phyloP scores from a whole-genome alignment of 768 basidiomycete genomes.

The Boletus rex-veris region DNA sequence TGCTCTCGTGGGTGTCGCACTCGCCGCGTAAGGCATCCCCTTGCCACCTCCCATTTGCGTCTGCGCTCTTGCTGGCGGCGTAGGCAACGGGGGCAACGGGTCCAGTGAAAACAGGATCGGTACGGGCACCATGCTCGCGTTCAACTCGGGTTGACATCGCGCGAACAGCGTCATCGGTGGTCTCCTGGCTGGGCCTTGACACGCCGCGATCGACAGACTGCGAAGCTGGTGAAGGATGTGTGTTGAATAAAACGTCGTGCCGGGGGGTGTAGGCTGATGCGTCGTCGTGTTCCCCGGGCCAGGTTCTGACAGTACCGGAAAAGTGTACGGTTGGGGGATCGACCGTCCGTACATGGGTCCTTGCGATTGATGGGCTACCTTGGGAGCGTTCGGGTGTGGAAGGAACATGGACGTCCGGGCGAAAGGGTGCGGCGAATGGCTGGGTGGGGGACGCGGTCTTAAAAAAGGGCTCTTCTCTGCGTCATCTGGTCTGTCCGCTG shows the following conservation, averaged over 20 bases:
- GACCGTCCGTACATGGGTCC: constrained; percentile 61
- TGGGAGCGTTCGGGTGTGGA: constrained; percentile 56
- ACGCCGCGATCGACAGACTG: constrained; percentile 3
- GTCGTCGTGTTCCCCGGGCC: constrained; percentile 3
- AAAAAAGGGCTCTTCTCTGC: constrained; percentile 20
- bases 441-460: constrained; percentile 25
- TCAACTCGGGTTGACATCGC: constrained; percentile 49
- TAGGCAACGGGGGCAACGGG: constrained; percentile 36
- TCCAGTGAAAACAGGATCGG: constrained; percentile 59
- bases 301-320: constrained; percentile 4
- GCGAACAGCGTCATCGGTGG: constrained; percentile 55
- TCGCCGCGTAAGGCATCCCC: background rate
- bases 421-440: constrained; percentile 22
- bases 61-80: background rate
- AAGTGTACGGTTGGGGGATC: constrained; percentile 16
- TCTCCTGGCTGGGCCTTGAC: constrained; percentile 22
- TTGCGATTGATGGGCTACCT: constrained; percentile 26
- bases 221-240: constrained; percentile 28
- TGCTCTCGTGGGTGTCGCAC: constrained; percentile 22
- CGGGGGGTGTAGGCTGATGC: constrained; percentile 14
- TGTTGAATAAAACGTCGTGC: constrained; percentile 29
- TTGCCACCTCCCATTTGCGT: background rate
- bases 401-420: constrained; percentile 44
- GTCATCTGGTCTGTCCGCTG: constrained; percentile 3
- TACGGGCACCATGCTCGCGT: constrained; percentile 50